Evolutionary conservation across 148 eudicot species (phyloP), one percentile per base, ranked within the genome.

Genomic region (Rhododendron molle): DNA sequence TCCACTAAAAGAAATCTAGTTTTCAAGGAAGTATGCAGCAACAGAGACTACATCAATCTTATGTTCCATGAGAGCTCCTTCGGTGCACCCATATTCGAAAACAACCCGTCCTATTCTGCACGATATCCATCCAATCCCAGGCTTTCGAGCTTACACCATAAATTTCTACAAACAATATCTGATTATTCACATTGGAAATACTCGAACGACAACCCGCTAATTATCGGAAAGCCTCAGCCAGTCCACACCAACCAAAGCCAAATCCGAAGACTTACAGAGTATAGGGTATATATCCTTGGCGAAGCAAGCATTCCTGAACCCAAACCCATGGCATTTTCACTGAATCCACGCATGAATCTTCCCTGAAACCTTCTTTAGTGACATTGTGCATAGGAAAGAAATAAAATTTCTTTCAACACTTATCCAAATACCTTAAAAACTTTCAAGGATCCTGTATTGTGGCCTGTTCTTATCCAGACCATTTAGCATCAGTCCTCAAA

Each of bases 401-500:
- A 69, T n/a, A 49, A 49, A 44, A 40, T n/a, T 23, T 82, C 50
- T 60, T 54, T 40, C 16, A 13, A n/a, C 74, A 82, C n/a, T 82
- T 13, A 82, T 67, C 49, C 8, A 40, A 52, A 32, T n/a, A 20
- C 32, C 83, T 28, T 30, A 14, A 52, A 52, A 32, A 34, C 32
- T 34, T 54, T 20, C 18, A 34, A 81, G 69, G 46, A 81, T 32
- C 62, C 23, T 3, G 26, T 11, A 20, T 34, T 18, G 28, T 56
- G 28, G 26, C 47, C 46, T 52, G 71, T 20, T 83, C 56, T 60
- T 44, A 44, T 43, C 76, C 72, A 18, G 60, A 83, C 58, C 58
- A 60, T 26, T 52, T 46, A 67, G 76, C 85, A 67, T 69, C 49
- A 60, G 83, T 81, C 28, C 72, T 81, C 79, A 72, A 71, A 83